Evolutionary conservation across 176 grass and related monocot genomes (phyloP).

Genomic region (Cenchrus fungigraminus): DNA sequence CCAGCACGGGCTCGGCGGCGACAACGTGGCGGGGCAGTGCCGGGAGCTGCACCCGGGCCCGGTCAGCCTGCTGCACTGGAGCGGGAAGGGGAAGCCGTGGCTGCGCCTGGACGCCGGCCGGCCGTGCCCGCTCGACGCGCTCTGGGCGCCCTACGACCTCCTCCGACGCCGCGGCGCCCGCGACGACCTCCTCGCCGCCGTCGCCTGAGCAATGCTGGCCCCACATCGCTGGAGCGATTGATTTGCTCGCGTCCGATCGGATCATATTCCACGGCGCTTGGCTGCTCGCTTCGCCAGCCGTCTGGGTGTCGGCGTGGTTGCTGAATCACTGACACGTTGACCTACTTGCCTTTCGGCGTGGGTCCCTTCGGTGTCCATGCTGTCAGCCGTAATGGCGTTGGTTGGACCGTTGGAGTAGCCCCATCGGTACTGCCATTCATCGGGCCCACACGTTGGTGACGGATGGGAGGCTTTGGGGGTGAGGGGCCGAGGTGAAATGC

Average conservation of each 20-base stretch:
- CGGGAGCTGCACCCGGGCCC: conserved; percentile 88
- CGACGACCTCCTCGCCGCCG: conserved; percentile 77
- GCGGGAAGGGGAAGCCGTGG: conserved; percentile 98
- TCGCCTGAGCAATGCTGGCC: conserved; percentile 53
- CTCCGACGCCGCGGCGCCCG: conserved; percentile 63
- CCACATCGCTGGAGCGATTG: conserved; percentile 16
- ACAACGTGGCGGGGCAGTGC: conserved; percentile 88
- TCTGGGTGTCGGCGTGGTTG: conserved; percentile 31
- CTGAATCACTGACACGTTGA: conserved; percentile 33
- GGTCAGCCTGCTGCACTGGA: conserved; percentile 97
- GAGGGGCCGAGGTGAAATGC: conserved; percentile 8
- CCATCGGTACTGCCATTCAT: conserved; percentile 22
- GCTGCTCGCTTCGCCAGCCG: conserved; percentile 49
- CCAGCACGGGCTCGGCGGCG: conserved; percentile 96
- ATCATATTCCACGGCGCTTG: conserved; percentile 15
- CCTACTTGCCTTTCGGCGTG: not conserved
- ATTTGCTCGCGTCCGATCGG: conserved; percentile 36
- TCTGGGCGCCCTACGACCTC: conserved; percentile 94
- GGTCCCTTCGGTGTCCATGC: not conserved
- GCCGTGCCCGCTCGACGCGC: conserved; percentile 78
- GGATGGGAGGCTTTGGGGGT: conserved; percentile 21
- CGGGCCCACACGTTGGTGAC: conserved; percentile 36
- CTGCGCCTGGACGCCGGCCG: conserved; percentile 79
- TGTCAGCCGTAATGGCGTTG: conserved; percentile 24
- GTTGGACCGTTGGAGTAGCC: conserved; percentile 1